Evolutionary conservation across 768 basidiomycete genomes (phyloP).

Genomic region (Asterophora lycoperdoides): DNA sequence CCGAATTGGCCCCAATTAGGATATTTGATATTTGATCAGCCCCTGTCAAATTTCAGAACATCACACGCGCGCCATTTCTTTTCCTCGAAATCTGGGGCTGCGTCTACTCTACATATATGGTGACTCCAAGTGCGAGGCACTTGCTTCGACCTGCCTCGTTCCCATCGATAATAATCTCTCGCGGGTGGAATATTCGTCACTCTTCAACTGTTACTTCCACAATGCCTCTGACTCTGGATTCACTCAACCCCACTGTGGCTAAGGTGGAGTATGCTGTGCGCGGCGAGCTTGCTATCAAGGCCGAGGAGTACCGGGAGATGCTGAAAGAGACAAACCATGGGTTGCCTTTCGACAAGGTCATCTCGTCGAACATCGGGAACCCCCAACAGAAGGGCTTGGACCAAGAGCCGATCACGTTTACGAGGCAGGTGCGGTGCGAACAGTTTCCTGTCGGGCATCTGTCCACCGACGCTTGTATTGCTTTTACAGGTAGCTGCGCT

Average conservation of each 20-base stretch:
- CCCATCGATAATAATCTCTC: constrained; percentile 7
- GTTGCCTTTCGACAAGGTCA: constrained; percentile 85
- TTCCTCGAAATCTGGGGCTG: background rate
- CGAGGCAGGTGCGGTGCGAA: constrained; percentile 66
- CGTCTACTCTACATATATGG: constrained; percentile 4
- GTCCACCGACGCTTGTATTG: constrained; percentile 9
- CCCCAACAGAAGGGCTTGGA: constrained; percentile 95
- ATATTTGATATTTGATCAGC: too few species aligned
- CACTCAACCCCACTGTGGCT: constrained; percentile 79
- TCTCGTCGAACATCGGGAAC: constrained; percentile 96
- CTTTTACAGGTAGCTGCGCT: constrained; percentile 75
- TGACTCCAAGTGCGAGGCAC: constrained; percentile 3
- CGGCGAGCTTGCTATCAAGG: constrained; percentile 93
- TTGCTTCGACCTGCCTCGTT: constrained; percentile 9
- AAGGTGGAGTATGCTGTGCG: constrained; percentile 96
- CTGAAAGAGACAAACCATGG: constrained; percentile 54
- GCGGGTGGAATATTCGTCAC: background rate
- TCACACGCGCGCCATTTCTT: background rate
- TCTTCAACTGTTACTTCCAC: constrained; percentile 15
- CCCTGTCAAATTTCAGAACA: too few species aligned
- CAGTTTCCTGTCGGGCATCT: background rate
- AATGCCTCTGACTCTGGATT: constrained; percentile 63
- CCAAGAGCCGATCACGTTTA: constrained; percentile 89
- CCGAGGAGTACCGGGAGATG: constrained; percentile 72
- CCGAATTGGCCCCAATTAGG: too few species aligned